Conservation (phyloP, 805 yeast species). For the Brettanomyces nanus region DNA sequence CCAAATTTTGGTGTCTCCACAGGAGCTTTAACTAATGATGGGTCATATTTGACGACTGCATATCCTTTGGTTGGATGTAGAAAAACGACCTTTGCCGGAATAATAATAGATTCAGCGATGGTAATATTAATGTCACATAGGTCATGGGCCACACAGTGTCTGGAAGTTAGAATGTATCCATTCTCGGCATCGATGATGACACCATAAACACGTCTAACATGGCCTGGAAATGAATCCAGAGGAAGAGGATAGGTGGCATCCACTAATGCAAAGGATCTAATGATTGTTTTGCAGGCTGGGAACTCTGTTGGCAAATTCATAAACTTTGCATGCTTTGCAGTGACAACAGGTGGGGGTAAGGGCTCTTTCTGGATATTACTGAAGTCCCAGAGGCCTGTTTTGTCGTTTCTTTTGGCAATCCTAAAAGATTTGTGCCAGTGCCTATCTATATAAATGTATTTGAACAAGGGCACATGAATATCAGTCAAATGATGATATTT, state of each 20-base stretch:
- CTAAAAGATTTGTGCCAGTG: constrained; percentile 76
- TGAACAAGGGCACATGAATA: constrained; percentile 61
- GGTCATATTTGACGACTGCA: constrained; percentile 78
- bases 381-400: constrained; percentile 50
- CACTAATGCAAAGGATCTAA: constrained; percentile 66
- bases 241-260: constrained; percentile 57
- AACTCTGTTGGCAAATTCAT: constrained; percentile 59
- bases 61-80: constrained; percentile 84
- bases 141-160: constrained; percentile 78
- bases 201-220: constrained; percentile 61
- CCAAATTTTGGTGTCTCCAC: constrained; percentile 61
- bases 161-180: constrained; percentile 74
- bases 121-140: constrained; percentile 66
- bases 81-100: constrained; percentile 75
- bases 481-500: constrained; percentile 73
- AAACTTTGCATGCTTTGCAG: constrained; percentile 60
- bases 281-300: constrained; percentile 44
- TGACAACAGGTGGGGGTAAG: constrained; percentile 40
- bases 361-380: constrained; percentile 50
- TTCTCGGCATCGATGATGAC: constrained; percentile 71
- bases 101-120: constrained; percentile 76
- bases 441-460: constrained; percentile 68
- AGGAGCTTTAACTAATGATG: constrained; percentile 62
- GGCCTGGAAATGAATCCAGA: constrained; percentile 65
- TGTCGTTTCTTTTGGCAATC: constrained; percentile 53